These are phyloP conservation scores for Herpetomonas tarakana DNA, from an alignment of 208 protist species.

Conservation along the genomic window DNA sequence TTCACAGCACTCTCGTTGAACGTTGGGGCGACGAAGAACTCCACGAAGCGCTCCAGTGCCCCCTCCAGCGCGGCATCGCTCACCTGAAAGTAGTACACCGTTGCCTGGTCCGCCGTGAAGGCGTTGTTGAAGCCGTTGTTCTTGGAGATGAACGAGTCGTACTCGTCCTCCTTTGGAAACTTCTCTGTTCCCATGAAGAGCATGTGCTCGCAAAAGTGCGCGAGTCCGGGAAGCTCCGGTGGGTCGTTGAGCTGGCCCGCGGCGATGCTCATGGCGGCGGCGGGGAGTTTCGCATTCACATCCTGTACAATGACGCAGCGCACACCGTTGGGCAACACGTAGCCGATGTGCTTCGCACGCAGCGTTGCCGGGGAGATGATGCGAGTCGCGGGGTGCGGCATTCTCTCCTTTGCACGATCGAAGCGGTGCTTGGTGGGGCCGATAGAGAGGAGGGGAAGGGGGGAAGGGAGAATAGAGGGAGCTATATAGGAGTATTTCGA, in stretches of 20 bases:
- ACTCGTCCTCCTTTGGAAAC: conserved; percentile 90
- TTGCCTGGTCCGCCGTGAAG: conserved; percentile 71
- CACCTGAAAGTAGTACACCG: conserved; percentile 90
- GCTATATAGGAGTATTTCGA: too few species aligned
- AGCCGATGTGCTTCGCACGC: conserved; percentile 41
- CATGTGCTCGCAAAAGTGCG: conserved; percentile 95
- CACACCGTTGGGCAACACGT: conserved; percentile 66
- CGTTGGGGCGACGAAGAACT: conserved; percentile 92
- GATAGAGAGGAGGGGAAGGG: too few species aligned
- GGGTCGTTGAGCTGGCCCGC: conserved; percentile 74
- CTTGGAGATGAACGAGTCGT: conserved; percentile 64
- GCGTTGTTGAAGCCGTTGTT: conserved; percentile 84
- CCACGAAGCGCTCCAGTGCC: conserved; percentile 90
- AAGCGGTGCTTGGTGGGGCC: too few species aligned
- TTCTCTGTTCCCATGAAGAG: conserved; percentile 93
- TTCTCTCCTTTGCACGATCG: conserved; percentile 9
- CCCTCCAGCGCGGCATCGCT: conserved; percentile 58
- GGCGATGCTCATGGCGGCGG: conserved; percentile 75
- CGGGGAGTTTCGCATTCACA: conserved; percentile 37
- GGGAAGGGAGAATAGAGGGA: too few species aligned
- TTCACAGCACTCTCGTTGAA: conserved; percentile 73
- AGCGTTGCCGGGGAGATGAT: conserved; percentile 50
- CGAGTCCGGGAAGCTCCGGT: conserved; percentile 62
- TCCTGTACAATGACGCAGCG: conserved; percentile 79
- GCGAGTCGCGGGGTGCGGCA: conserved; percentile 16